Conservation (phyloP, 2,329 filamentous ascomycete genomes). For the Ophiocordyceps camponoti-leonardi region DNA sequence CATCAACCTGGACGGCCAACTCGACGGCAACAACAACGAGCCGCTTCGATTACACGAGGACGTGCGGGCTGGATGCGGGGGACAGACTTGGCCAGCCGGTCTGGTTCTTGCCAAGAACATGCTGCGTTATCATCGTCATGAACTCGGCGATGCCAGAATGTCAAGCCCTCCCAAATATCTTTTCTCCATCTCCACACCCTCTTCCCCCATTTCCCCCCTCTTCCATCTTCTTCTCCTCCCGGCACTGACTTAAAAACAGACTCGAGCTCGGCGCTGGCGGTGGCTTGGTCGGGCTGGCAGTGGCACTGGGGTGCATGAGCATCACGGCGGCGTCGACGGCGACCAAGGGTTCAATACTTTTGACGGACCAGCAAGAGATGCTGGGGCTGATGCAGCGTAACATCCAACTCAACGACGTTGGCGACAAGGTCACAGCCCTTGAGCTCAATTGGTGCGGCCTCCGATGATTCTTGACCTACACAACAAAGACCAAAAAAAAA, state of each 20-base stretch:
- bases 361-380: constrained; percentile 86
- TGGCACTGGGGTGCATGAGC: constrained; percentile 35
- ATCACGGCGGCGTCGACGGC: constrained; percentile 16
- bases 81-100: constrained; percentile 87
- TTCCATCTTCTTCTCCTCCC: too few relatives aligned
- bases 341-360: constrained; percentile 34
- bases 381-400: constrained; percentile 72
- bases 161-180: constrained; percentile 24
- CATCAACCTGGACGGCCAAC: constrained; percentile 55
- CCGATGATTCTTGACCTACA: background rate
- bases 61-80: constrained; percentile 73
- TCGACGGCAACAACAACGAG: too few relatives aligned
- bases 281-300: constrained; percentile 60
- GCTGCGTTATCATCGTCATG: constrained; percentile 51
- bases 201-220: constrained; percentile 1
- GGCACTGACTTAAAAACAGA: constrained; percentile 32
- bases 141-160: constrained; percentile 53
- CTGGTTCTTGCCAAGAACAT: constrained; percentile 79
- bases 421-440: constrained; percentile 42
- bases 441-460: constrained; percentile 59
- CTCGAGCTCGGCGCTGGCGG: constrained; percentile 86
- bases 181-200: background rate
- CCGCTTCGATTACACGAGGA: constrained; percentile 72
- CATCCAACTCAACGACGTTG: constrained; percentile 61
- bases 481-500: too few relatives aligned